Evolutionary conservation across 1,284 basidiomycete species (phyloP).

Genomic region (Austroboletus novae-zelandiae): DNA sequence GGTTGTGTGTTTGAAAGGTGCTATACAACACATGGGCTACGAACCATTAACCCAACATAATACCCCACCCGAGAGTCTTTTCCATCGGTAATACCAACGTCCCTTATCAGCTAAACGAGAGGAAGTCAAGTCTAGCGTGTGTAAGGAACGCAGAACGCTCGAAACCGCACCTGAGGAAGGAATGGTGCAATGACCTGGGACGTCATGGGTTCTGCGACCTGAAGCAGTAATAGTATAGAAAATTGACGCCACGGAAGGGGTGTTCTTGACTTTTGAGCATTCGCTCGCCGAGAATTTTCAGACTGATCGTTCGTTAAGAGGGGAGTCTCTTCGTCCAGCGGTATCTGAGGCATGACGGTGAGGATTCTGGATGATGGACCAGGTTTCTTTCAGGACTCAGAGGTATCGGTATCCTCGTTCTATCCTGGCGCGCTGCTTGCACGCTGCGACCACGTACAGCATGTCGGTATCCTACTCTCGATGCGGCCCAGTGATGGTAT

Average conservation of each 20-base stretch:
- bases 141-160: neutral
- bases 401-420: too few species aligned
- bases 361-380: neutral
- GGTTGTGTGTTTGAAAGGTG: constrained; percentile 4
- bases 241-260: constrained; percentile 71
- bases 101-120: constrained; percentile 37
- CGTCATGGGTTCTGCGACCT: constrained; percentile 62
- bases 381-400: too few species aligned
- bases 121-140: neutral
- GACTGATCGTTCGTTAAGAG: neutral
- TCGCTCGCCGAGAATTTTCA: neutral
- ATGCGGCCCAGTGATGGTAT: too few species aligned
- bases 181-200: constrained; percentile 76
- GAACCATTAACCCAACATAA: constrained; percentile 48
- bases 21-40: constrained; percentile 11
- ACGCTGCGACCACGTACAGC: too few species aligned
- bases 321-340: neutral
- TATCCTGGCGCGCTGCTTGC: too few species aligned
- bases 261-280: constrained; percentile 33
- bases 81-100: constrained; percentile 45
- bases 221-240: constrained; percentile 61
- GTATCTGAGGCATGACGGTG: neutral
- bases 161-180: constrained; percentile 49
- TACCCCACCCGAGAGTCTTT: constrained; percentile 42
- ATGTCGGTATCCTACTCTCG: too few species aligned